Evolutionary conservation across 306 rosid species (phyloP).

Genomic region (Quercus cerris): DNA sequence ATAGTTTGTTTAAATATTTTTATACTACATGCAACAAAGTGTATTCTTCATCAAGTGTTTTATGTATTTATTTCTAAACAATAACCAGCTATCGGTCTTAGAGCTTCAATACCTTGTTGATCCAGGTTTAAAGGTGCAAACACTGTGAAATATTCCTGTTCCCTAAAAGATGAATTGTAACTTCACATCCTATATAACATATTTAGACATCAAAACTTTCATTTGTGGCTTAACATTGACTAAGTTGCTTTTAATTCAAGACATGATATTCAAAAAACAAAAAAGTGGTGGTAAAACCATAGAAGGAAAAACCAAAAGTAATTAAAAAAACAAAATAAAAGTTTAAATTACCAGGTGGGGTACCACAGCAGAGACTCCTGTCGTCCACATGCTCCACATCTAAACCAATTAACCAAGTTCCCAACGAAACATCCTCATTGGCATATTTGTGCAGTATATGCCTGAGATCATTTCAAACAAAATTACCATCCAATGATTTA

Average conservation of each 20-base stretch:
- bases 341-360: conserved; percentile 62
- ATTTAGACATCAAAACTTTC: neutral
- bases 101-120: neutral
- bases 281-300: neutral
- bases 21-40: neutral
- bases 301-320: neutral
- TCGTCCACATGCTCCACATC: conserved; percentile 84
- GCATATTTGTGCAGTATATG: conserved; percentile 82
- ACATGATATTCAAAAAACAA: neutral
- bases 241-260: neutral
- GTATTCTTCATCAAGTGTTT: neutral
- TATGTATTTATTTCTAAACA: neutral
- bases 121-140: neutral
- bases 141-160: neutral
- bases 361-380: conserved; percentile 80
- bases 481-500: conserved; percentile 1
- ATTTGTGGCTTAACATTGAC: neutral
- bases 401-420: conserved; percentile 93
- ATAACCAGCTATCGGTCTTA: neutral
- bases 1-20: neutral
- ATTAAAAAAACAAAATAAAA: conserved; percentile 4
- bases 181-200: neutral
- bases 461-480: conserved; percentile 37
- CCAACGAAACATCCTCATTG: conserved; percentile 90
- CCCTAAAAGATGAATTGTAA: neutral